These are phyloP conservation scores for Nakaseomyces bracarensis DNA, from an alignment of 1,139 yeast species.

Conservation along the genomic window DNA sequence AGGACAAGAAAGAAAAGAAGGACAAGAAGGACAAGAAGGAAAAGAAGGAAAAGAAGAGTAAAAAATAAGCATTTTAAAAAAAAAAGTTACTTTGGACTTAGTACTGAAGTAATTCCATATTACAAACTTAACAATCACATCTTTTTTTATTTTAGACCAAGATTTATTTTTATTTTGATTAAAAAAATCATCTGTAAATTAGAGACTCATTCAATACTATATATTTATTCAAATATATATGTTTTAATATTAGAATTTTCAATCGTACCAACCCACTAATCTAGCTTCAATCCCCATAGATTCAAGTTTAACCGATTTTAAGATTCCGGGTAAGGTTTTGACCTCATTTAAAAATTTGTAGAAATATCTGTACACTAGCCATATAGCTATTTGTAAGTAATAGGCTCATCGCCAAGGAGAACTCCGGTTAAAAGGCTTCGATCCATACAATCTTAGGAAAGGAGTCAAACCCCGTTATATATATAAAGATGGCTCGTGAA, in stretches of 20 bases:
- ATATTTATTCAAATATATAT: slow-evolving; percentile 5
- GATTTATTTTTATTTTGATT: slow-evolving; percentile 7
- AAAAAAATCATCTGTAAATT: slow-evolving; percentile 16
- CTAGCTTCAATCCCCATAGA: too few relatives aligned
- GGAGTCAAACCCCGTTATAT: too few relatives aligned
- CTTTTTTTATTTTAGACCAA: slow-evolving; percentile 5
- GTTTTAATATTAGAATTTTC: slow-evolving; percentile 5
- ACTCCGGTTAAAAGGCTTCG: too few relatives aligned
- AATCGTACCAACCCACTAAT: neutral
- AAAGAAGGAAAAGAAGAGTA: slow-evolving; percentile 40
- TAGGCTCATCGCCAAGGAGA: too few relatives aligned
- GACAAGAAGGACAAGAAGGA: slow-evolving; percentile 40
- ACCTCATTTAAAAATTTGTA: too few relatives aligned
- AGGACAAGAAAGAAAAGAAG: slow-evolving; percentile 37
- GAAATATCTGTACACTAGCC: too few relatives aligned
- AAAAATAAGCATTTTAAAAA: slow-evolving; percentile 27
- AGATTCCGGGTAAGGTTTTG: too few relatives aligned
- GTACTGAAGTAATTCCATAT: slow-evolving; percentile 9
- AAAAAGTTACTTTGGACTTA: too few relatives aligned
- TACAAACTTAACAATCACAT: neutral
- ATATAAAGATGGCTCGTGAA: slow-evolving; percentile 24
- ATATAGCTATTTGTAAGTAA: too few relatives aligned
- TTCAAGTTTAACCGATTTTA: too few relatives aligned
- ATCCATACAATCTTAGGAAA: too few relatives aligned
- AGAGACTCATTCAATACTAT: slow-evolving; percentile 11